Conservation (phyloP, 1,284 basidiomycete genomes). For the Ustilago tritici region DNA sequence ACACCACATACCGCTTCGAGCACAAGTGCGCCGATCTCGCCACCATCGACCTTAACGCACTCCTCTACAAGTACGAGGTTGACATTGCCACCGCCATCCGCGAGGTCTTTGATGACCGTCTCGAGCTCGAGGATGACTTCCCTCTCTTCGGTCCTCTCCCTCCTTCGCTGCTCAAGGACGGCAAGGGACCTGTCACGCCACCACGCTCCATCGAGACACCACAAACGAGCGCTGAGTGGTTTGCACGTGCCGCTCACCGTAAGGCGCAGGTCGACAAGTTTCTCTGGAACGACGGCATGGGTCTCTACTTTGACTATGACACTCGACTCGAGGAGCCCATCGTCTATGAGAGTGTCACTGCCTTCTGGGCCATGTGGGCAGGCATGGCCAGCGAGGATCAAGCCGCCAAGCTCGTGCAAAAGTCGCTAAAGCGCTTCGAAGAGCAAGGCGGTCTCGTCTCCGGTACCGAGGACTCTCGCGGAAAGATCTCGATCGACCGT, state of each 20-base stretch:
- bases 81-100: constrained; percentile 77
- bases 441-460: constrained; percentile 94
- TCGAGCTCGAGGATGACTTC: constrained; percentile 93
- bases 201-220: constrained; percentile 75
- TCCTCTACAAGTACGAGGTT: constrained; percentile 77
- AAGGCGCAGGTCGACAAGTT: constrained; percentile 87
- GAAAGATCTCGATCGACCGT: constrained; percentile 91
- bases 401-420: constrained; percentile 87
- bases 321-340: constrained; percentile 89
- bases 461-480: constrained; percentile 95
- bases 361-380: constrained; percentile 97
- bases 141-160: constrained; percentile 53
- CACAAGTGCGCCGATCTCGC: constrained; percentile 91
- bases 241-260: constrained; percentile 63
- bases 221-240: constrained; percentile 66
- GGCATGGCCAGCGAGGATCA: constrained; percentile 95
- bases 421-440: constrained; percentile 93
- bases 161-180: constrained; percentile 42
- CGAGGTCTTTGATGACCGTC: constrained; percentile 90
- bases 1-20: constrained; percentile 97
- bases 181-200: constrained; percentile 68
- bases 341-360: constrained; percentile 92
- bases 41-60: constrained; percentile 92
- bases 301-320: constrained; percentile 96
- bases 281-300: constrained; percentile 94